phyloP scores from a whole-genome alignment of 139 green algal species.

The Chlamydomonas schloesseri region DNA sequence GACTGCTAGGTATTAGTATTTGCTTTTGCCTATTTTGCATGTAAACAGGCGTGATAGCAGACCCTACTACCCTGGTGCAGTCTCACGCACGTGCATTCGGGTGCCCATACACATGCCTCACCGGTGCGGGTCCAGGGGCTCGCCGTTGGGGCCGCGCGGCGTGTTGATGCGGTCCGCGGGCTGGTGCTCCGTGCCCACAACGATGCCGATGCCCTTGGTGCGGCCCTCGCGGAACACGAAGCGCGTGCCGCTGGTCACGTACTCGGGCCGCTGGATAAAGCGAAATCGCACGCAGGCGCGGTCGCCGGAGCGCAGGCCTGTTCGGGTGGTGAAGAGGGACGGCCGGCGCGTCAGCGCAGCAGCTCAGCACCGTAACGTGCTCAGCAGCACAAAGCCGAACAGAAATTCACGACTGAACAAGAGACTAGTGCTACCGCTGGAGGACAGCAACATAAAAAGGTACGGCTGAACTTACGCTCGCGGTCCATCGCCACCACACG shows the following conservation, averaged over 20 bases:
- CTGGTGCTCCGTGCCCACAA: constrained; percentile 69
- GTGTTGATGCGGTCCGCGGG: not conserved
- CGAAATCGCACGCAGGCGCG: constrained; percentile 87
- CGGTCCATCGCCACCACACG: constrained; percentile 90
- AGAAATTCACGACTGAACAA: no score
- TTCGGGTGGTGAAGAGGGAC: no score
- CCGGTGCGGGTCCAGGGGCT: not conserved
- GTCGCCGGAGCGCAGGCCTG: constrained; percentile 80
- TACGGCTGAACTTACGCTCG: constrained; percentile 75
- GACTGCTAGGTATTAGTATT: no score
- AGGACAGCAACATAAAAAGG: no score
- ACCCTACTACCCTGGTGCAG: no score
- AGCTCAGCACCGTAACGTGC: no score
- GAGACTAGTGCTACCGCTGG: no score
- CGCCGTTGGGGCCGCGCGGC: no score
- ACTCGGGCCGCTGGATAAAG: constrained; percentile 92
- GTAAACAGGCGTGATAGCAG: no score
- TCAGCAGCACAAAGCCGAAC: no score
- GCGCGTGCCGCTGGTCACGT: constrained; percentile 78
- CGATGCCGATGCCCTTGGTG: constrained; percentile 94
- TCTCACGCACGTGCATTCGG: not conserved
- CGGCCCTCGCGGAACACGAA: constrained; percentile 95
- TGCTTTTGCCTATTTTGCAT: no score
- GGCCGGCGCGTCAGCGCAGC: no score
- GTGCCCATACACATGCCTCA: not conserved